Evolutionary conservation across 225 moss, liverwort and hornwort genomes (phyloP).

Genomic region (Bryum argenteum): DNA sequence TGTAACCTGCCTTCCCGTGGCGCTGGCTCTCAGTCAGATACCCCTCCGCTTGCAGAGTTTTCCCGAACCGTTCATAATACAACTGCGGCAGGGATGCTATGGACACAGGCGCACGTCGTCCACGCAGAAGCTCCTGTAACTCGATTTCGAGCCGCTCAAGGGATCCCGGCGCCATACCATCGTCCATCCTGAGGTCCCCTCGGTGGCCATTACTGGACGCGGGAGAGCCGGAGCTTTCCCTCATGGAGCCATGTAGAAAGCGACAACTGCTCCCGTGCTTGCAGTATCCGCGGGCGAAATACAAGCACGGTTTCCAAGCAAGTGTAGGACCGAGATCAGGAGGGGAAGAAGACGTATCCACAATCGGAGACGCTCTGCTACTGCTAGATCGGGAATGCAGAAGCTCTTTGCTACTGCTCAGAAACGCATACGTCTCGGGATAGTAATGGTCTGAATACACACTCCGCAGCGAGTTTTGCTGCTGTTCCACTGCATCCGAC

Average conservation of each 20-base stretch:
- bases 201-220: slow-evolving; percentile 81
- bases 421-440: slow-evolving; percentile 81
- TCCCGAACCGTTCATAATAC: slow-evolving; percentile 95
- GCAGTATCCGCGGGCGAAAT: slow-evolving; percentile 93
- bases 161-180: slow-evolving; percentile 87
- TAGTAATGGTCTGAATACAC: slow-evolving; percentile 84
- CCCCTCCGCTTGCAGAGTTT: slow-evolving; percentile 95
- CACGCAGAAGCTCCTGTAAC: slow-evolving; percentile 90
- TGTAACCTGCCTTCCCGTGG: slow-evolving; percentile 96
- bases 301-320: slow-evolving; percentile 97
- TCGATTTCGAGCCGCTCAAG: slow-evolving; percentile 92
- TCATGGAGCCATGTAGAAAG: slow-evolving; percentile 81
- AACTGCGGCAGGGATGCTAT: slow-evolving; percentile 95
- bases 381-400: slow-evolving; percentile 97
- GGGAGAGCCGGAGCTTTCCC: slow-evolving; percentile 86
- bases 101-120: slow-evolving; percentile 93
- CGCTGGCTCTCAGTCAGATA: slow-evolving; percentile 98
- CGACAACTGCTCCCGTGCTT: slow-evolving; percentile 97
- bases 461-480: slow-evolving; percentile 61
- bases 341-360: slow-evolving; percentile 77
- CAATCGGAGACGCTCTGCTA: slow-evolving; percentile 83
- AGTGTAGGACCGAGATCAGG: slow-evolving; percentile 84
- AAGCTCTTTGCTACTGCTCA: slow-evolving; percentile 87
- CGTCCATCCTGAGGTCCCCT: slow-evolving; percentile 78
- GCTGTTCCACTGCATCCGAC: slow-evolving; percentile 74